Percentiles rank a stretch among this genome's conserved stretches.
Evolutionary conservation across 306 rosid species (phyloP).

Genomic region (Cucumis cinereus): DNA sequence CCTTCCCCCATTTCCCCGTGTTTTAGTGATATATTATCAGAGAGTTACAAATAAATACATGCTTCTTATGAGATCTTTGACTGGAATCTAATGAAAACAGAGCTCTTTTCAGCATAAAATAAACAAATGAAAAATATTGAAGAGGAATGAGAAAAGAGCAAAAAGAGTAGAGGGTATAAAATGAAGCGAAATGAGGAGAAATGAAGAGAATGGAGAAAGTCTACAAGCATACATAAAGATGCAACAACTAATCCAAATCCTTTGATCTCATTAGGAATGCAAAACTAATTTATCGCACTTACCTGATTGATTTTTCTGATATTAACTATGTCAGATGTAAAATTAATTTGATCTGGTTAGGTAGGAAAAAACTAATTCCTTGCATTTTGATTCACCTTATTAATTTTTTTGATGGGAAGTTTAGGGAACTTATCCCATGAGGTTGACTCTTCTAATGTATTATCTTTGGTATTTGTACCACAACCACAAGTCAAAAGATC

Average conservation of each 20-base stretch:
- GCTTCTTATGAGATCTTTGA: no score
- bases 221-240: background rate
- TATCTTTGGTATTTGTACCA: constrained; percentile 36
- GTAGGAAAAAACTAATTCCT: background rate
- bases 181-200: background rate
- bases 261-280: background rate
- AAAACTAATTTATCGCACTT: background rate
- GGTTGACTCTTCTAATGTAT: constrained; percentile 10
- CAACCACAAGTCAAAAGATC: constrained; percentile 3
- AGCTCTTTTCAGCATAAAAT: background rate
- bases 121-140: background rate
- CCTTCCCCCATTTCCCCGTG: no score
- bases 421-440: constrained; percentile 51
- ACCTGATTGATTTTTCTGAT: no score
- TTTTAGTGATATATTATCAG: no score
- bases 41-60: no score
- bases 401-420: constrained; percentile 34
- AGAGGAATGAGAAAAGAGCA: background rate
- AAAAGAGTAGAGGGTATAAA: background rate
- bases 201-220: background rate
- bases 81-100: no score
- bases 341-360: background rate
- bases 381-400: constrained; percentile 27
- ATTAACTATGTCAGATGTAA: background rate
- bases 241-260: background rate